phyloP scores from a whole-genome alignment of 2,329 filamentous ascomycete species.

The Fusarium marasasianum region DNA sequence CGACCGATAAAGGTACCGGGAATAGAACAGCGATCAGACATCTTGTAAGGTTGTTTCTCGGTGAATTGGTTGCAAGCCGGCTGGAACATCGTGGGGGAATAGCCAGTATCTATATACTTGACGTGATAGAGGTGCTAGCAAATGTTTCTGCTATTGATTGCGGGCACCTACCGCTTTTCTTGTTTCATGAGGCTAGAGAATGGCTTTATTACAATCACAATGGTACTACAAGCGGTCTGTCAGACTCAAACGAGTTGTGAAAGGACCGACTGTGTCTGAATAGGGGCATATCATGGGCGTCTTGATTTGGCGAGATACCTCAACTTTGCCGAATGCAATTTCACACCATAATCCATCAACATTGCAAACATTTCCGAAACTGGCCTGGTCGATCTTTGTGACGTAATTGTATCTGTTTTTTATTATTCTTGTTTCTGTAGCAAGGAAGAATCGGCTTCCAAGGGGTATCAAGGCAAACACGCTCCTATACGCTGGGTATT shows the following conservation, averaged over 20 bases:
- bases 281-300: not conserved
- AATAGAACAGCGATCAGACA: not conserved
- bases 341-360: not conserved
- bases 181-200: conserved; percentile 18
- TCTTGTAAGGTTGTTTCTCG: not conserved
- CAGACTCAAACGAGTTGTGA: not conserved
- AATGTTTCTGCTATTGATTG: not conserved
- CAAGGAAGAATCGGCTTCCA: conserved; percentile 7
- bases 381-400: no score
- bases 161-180: not conserved
- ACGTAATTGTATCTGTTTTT: not conserved
- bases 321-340: not conserved
- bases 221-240: conserved; percentile 18
- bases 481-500: not conserved
- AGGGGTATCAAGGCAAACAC: conserved; percentile 36
- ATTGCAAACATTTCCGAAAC: not conserved
- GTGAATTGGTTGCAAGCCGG: not conserved
- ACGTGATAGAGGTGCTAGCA: not conserved
- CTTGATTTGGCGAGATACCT: not conserved
- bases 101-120: not conserved
- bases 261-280: conserved; percentile 22
- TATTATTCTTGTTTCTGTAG: not conserved
- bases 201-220: not conserved
- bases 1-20: not conserved
- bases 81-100: not conserved